Evolutionary conservation across 306 rosid species (phyloP), one percentile per base, ranked within the genome.

Genomic region (Lupinus albus): DNA sequence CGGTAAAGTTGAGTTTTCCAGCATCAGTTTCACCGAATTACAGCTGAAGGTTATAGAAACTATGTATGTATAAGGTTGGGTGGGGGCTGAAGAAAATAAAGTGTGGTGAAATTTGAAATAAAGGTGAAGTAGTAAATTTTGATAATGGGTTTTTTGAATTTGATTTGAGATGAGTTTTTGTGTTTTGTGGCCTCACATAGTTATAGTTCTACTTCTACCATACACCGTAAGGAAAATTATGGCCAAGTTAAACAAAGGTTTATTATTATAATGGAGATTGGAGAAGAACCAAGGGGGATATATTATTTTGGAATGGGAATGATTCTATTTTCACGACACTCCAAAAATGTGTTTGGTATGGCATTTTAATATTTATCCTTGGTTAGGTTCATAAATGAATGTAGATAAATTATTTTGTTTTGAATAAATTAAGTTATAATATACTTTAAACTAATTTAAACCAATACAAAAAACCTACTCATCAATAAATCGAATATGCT

Each of bases 1-100:
- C 78, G 84, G 90, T 61, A 58, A 75, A 67, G 63, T 44, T 2
- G 91, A 28, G 78, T n/a, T 74, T 76, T 76, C 78, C 75, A 76
- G 81, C 95, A 88, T 71, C 61, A 52, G 57, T 71, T 66, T 48
- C 13, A 36, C 76, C 18, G 20, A 74, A 69, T 87, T 73, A 87
- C 88, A 65, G 92, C 80, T 5, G 6, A 54, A 42, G 67, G 5
- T 3, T 25, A 39, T 39, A 11, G 5, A 42, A 54, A 67, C 61
- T 49, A 18, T 55, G 15, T 25, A 25, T 25, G 30, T 25, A 25
- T 25, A 4, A 6, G 20, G 30, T 25, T n/a, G n/a, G n/a, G n/a
- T n/a, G n/a, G n/a, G n/a, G n/a, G n/a, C n/a, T n/a, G n/a, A n/a
- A n/a, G n/a, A n/a, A n/a, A n/a, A n/a, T n/a, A n/a, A n/a, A n/a